Evolutionary conservation across 1,284 basidiomycete species (phyloP).

Genomic region (Neotropicomus parvogracilis): DNA sequence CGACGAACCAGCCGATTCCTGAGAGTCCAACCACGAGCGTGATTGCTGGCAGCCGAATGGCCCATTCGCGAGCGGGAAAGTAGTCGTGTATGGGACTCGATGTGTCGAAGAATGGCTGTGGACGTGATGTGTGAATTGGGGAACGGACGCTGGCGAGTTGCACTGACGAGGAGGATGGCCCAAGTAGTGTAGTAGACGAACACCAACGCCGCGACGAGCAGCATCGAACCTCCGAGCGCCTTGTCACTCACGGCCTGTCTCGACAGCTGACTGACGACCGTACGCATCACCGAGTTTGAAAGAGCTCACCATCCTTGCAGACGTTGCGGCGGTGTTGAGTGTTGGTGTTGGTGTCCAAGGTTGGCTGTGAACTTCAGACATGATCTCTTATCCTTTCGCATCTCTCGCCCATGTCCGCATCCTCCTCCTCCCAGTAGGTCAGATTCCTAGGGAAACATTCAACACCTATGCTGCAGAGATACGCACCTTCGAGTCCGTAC

Average conservation of each 20-base stretch:
- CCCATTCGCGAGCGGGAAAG: slow-evolving; percentile 91
- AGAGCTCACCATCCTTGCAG: slow-evolving; percentile 29
- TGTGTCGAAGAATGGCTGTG: slow-evolving; percentile 80
- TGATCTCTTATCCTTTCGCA: slow-evolving; percentile 56
- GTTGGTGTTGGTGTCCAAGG: slow-evolving; percentile 19
- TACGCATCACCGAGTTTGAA: background rate
- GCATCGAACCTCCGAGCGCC: slow-evolving; percentile 74
- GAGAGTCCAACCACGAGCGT: slow-evolving; percentile 76
- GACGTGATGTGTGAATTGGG: slow-evolving; percentile 4
- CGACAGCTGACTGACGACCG: slow-evolving; percentile 10
- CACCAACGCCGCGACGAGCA: slow-evolving; percentile 70
- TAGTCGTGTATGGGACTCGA: slow-evolving; percentile 69
- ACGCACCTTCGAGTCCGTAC: slow-evolving; percentile 63
- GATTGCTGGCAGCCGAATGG: slow-evolving; percentile 79
- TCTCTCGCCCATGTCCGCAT: slow-evolving; percentile 77
- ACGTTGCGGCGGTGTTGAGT: background rate
- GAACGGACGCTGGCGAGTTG: background rate
- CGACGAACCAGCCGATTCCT: slow-evolving; percentile 76
- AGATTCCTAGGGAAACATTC: slow-evolving; percentile 59
- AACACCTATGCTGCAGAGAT: slow-evolving; percentile 70
- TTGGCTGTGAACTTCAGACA: slow-evolving; percentile 15
- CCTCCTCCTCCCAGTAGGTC: slow-evolving; percentile 74
- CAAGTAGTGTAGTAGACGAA: slow-evolving; percentile 91
- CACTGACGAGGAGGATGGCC: slow-evolving; percentile 79
- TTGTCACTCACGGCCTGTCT: slow-evolving; percentile 77